Evolutionary conservation across 306 rosid genomes (phyloP).

Genomic region (Dalbergia oliveri): DNA sequence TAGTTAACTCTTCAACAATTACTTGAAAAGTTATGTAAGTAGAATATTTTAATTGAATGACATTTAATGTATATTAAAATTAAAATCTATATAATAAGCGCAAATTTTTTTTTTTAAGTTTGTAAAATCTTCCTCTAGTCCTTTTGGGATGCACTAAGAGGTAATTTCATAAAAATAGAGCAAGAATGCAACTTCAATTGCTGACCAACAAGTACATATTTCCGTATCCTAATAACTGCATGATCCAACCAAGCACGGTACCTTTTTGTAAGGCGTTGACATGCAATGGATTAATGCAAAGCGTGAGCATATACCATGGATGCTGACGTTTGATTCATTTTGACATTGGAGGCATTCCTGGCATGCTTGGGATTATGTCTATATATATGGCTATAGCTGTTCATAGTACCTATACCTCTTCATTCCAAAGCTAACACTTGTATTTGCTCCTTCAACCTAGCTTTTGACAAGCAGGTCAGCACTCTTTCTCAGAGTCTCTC

Average conservation of each 20-base stretch:
- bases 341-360: not conserved
- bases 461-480: constrained; percentile 31
- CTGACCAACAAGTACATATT: not conserved
- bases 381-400: not conserved
- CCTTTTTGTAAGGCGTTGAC: constrained; percentile 25
- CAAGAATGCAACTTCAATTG: not conserved
- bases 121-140: no score
- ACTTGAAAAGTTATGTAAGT: no score
- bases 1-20: no score
- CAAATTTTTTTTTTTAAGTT: no score
- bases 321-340: not conserved
- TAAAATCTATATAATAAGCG: no score
- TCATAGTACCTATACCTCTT: not conserved
- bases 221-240: no score
- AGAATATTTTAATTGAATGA: no score
- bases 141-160: no score
- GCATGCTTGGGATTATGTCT: not conserved
- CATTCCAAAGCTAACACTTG: not conserved
- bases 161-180: no score
- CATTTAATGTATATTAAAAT: no score
- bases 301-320: constrained; percentile 3
- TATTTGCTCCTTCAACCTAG: not conserved
- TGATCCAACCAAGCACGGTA: not conserved
- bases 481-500: constrained; percentile 5
- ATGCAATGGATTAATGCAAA: not conserved